phyloP scores from a whole-genome alignment of 495 filamentous ascomycete species.

The Aspergillus haitiensis region DNA sequence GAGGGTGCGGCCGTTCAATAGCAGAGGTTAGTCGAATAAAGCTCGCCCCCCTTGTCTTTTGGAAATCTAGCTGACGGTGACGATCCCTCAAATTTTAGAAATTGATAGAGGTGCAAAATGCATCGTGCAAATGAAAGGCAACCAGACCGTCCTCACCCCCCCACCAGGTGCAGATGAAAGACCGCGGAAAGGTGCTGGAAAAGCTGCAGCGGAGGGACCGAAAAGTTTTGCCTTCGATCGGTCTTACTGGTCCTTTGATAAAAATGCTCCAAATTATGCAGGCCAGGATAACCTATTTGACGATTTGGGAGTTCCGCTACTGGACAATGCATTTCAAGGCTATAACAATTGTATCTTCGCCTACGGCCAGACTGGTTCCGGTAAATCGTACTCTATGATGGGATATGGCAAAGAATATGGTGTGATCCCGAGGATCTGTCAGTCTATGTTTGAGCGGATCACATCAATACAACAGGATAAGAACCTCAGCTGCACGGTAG shows the following conservation, averaged over 20 bases:
- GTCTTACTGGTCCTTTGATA: slow-evolving; percentile 97
- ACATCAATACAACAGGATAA: slow-evolving; percentile 71
- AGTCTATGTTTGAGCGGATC: slow-evolving; percentile 94
- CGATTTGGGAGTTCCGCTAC: slow-evolving; percentile 83
- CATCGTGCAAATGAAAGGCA: slow-evolving; percentile 93
- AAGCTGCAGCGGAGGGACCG: slow-evolving; percentile 66
- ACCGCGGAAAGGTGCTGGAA: slow-evolving; percentile 54
- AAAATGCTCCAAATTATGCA: slow-evolving; percentile 75
- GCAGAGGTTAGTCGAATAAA: slow-evolving; percentile 66
- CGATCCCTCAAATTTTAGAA: slow-evolving; percentile 53
- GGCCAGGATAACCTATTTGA: slow-evolving; percentile 86
- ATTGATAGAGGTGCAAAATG: slow-evolving; percentile 90
- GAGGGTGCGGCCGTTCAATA: slow-evolving; percentile 87
- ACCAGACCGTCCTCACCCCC: slow-evolving; percentile 82
- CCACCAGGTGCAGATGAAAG: slow-evolving; percentile 65
- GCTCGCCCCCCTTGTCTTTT: neutral
- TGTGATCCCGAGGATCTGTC: slow-evolving; percentile 97
- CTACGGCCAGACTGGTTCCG: slow-evolving; percentile 97
- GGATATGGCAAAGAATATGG: slow-evolving; percentile 95
- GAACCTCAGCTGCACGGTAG: slow-evolving; percentile 83
- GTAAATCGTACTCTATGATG: slow-evolving; percentile 99
- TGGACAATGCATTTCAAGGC: slow-evolving; percentile 97
- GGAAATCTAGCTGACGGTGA: slow-evolving; percentile 4
- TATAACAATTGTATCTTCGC: slow-evolving; percentile 99
- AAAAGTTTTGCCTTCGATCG: slow-evolving; percentile 95